Percentiles rank a stretch among this genome's conserved stretches.
Evolutionary conservation across 192 early-diverging fungal genomes (phyloP).

Genomic region (Backusella psychrophila): DNA sequence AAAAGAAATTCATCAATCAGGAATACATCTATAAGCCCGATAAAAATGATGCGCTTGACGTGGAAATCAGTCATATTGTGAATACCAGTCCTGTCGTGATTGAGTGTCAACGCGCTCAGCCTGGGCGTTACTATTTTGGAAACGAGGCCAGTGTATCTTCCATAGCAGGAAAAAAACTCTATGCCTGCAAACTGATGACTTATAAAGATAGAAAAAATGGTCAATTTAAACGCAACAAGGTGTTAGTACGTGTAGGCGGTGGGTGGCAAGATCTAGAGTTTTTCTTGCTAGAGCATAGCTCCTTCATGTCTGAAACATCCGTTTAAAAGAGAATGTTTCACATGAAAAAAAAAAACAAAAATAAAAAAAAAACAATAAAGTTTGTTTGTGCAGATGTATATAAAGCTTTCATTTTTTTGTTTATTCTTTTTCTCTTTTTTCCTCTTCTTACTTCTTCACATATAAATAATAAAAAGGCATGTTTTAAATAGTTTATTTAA

Average conservation of each 20-base stretch:
- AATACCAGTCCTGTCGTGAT: slow-evolving; percentile 50
- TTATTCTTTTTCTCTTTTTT: background rate
- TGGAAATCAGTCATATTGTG: slow-evolving; percentile 51
- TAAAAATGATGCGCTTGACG: slow-evolving; percentile 47
- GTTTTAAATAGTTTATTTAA: background rate
- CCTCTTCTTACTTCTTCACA: background rate
- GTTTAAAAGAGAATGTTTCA: slow-evolving; percentile 8
- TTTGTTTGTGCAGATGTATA: background rate
- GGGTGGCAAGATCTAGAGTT: slow-evolving; percentile 64
- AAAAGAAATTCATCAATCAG: background rate
- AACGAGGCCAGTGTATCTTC: slow-evolving; percentile 39
- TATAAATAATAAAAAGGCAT: background rate
- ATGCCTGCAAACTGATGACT: slow-evolving; percentile 44
- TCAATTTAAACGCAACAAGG: slow-evolving; percentile 37
- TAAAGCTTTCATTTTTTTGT: background rate
- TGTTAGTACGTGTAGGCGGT: slow-evolving; percentile 56
- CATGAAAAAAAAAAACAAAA: background rate
- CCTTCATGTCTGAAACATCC: slow-evolving; percentile 11
- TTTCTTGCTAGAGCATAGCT: slow-evolving; percentile 57
- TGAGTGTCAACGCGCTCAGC: slow-evolving; percentile 43
- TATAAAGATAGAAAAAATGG: slow-evolving; percentile 28
- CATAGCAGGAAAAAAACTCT: slow-evolving; percentile 41
- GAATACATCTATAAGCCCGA: slow-evolving; percentile 34
- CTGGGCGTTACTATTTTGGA: slow-evolving; percentile 46
- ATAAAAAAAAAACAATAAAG: background rate